Base-by-base conservation (phyloP, 129 eudicot genomes). In the Centaurea solstitialis region DNA sequence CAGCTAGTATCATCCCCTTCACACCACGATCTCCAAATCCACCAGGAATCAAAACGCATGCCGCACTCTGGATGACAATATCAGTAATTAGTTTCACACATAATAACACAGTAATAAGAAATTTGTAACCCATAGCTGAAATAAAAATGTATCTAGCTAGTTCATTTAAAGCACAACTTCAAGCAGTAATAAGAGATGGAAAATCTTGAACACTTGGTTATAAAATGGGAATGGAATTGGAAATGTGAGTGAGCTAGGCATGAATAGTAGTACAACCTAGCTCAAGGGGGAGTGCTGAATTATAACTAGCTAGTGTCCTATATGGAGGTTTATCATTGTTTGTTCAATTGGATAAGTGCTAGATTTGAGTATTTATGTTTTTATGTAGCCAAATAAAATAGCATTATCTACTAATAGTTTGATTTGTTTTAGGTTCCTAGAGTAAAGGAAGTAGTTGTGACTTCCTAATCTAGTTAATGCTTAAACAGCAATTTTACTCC, bases 11-110 rank as follows among this genome's bases (percentile, higher is more conserved):
- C 97, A 92, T 95, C 41, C 99, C 99, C 74, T 84, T 87, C 67
- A 95, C 92, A 33, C 99, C 99, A 82, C 99, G 94, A 76, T 95
- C 99, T 70, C 99, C 99, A 87, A 95, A 95, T 72, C 99, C 99
- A 86, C 99, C 99, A 80, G 99, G 99, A 83, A 95, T 97, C 90
- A 95, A 89, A 81, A 95, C 88, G 84, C 98, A 91, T 81, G 93
- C 90, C n/a, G 99, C 96, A 74, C 80, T 86, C 99, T 95, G 87
- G 62, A 85, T 73, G 65, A 17, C 17, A 50, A 68, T n/a, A 40
- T 7, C 26, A 38, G 73, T 43, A 18, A 21, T 69, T 47, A 28
- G 83, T 28, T 68, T 45, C 33, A 72, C 22, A 22, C 17, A 72
- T 45, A 70, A 53, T 28, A 73, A 73, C 23, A 35, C 22, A 59